These are phyloP conservation scores for Davidsoniella eucalypti DNA, from an alignment of 2,329 filamentous ascomycete species.

Conservation along the genomic window DNA sequence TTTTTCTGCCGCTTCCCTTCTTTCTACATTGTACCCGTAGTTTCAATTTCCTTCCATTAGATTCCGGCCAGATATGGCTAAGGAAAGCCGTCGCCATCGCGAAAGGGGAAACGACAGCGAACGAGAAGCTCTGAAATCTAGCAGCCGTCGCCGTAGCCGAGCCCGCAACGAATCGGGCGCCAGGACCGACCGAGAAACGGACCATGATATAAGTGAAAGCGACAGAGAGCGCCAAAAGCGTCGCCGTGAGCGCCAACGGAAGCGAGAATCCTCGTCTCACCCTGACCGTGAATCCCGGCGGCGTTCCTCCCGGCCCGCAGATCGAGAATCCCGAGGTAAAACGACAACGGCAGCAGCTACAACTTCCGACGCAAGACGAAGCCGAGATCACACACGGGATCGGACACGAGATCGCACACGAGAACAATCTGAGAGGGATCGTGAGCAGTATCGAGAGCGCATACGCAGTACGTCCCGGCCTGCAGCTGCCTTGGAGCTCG, in stretches of 20 bases:
- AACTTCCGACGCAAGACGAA: background rate
- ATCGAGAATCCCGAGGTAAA: no score
- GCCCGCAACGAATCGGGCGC: background rate
- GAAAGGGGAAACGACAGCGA: conserved; percentile 12
- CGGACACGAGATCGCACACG: background rate
- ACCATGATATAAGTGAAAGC: background rate
- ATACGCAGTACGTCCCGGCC: conserved; percentile 7
- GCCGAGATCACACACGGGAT: background rate
- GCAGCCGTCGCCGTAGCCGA: conserved; percentile 6
- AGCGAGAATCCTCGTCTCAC: background rate
- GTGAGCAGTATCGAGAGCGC: conserved; percentile 14
- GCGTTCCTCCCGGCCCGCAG: no score
- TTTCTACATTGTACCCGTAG: no score
- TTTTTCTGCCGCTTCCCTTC: no score
- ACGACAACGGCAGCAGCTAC: background rate
- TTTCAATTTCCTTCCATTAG: no score
- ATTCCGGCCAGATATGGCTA: no score
- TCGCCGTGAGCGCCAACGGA: background rate
- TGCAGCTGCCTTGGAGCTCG: conserved; percentile 8
- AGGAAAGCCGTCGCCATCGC: conserved; percentile 6
- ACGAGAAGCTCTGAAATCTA: conserved; percentile 6
- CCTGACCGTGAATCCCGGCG: background rate
- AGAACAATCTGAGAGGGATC: conserved; percentile 13
- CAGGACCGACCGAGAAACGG: background rate
- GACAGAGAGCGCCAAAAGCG: conserved; percentile 5